Conservation (phyloP, 805 yeast species). For the Candida tallmaniae region DNA sequence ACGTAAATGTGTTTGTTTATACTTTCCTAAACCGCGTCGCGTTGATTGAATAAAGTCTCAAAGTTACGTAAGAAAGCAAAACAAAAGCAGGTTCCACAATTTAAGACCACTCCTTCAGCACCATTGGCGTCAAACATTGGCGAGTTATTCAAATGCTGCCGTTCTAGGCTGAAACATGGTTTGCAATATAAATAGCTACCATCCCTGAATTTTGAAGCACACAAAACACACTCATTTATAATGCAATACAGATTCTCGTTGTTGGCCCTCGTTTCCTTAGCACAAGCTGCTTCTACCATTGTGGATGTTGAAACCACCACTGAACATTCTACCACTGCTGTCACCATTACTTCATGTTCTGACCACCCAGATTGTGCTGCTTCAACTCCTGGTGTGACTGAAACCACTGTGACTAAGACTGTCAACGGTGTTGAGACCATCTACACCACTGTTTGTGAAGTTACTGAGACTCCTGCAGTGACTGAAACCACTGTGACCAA, state of each 20-base stretch:
- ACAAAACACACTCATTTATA: conserved; percentile 4
- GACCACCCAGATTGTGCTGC: conserved; percentile 23
- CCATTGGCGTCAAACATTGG: no score
- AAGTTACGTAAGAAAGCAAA: no score
- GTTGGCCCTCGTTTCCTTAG: conserved; percentile 20
- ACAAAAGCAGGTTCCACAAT: no score
- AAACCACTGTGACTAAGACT: conserved; percentile 29
- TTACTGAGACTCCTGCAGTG: conserved; percentile 18
- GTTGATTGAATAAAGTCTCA: no score
- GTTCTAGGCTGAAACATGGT: no score
- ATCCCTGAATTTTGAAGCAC: no score
- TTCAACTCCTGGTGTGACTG: conserved; percentile 20
- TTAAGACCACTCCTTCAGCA: no score
- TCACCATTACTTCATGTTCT: conserved; percentile 38
- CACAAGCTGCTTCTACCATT: conserved; percentile 19
- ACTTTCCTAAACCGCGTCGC: no score
- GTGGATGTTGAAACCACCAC: conserved; percentile 22
- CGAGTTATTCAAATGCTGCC: no score
- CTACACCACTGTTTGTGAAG: conserved; percentile 36
- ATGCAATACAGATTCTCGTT: conserved; percentile 23
- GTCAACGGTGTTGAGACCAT: conserved; percentile 28
- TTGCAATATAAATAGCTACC: no score
- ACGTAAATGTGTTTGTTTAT: no score
- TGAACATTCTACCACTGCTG: conserved; percentile 23
- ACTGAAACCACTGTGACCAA: conserved; percentile 21